These are phyloP conservation scores for Paecilomyces variotii DNA, from an alignment of 2,329 filamentous ascomycete genomes.

Conservation along the genomic window DNA sequence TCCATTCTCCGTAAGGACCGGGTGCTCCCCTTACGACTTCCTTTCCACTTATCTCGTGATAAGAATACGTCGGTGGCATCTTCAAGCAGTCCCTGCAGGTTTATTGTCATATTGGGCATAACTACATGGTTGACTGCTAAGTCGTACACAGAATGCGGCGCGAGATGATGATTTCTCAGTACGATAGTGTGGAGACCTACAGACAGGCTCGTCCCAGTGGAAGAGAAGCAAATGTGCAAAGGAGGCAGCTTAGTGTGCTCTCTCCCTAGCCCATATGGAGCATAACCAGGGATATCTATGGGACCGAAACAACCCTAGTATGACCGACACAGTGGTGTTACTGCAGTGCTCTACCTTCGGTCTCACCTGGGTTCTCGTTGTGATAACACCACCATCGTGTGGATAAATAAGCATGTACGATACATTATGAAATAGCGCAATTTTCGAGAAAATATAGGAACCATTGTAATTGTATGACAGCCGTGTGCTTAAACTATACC, in stretches of 20 bases:
- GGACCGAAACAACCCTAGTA: background rate
- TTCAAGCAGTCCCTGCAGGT: background rate
- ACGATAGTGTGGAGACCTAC: background rate
- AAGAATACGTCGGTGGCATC: background rate
- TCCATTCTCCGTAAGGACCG: background rate
- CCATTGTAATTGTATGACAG: background rate
- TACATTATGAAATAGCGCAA: background rate
- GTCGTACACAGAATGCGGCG: background rate
- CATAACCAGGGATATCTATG: background rate
- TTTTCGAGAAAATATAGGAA: background rate
- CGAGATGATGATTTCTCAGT: background rate
- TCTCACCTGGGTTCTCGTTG: background rate
- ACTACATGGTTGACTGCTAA: background rate
- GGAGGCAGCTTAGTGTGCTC: background rate
- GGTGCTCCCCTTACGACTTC: background rate
- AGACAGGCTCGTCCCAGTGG: background rate
- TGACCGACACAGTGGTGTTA: background rate
- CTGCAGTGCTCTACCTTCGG: background rate
- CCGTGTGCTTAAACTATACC: background rate
- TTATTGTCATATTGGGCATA: background rate
- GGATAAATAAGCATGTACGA: background rate
- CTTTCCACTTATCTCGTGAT: background rate
- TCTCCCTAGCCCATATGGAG: background rate
- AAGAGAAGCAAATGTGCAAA: background rate
- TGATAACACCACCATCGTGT: background rate